These are phyloP conservation scores for Myriosclerotinia scirpicola DNA, from an alignment of 2,329 filamentous ascomycete species.

Conservation along the genomic window DNA sequence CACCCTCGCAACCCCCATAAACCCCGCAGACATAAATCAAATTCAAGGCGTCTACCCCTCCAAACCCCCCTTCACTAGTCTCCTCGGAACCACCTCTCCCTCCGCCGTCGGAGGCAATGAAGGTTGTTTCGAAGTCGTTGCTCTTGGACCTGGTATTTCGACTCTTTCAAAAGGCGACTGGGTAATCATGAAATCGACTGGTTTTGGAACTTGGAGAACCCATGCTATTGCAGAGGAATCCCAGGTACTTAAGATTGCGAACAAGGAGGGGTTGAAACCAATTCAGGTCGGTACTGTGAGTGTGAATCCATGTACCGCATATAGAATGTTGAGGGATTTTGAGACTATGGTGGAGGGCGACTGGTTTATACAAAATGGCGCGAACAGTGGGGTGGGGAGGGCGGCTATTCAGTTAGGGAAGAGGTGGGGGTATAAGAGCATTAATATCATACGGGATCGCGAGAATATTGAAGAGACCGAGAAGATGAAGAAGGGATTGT, in stretches of 20 bases:
- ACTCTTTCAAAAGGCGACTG: constrained; percentile 75
- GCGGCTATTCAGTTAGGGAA: constrained; percentile 85
- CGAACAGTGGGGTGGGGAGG: constrained; percentile 88
- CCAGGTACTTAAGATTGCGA: constrained; percentile 66
- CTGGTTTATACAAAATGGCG: constrained; percentile 97
- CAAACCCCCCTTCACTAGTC: constrained; percentile 73
- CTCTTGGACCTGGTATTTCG: constrained; percentile 55
- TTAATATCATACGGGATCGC: constrained; percentile 83
- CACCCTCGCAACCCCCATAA: constrained; percentile 87
- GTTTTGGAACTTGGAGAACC: constrained; percentile 93
- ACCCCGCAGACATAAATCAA: constrained; percentile 97
- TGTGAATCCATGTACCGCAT: constrained; percentile 93
- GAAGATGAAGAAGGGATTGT: constrained; percentile 59
- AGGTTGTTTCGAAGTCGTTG: constrained; percentile 86
- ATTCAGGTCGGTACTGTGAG: constrained; percentile 83
- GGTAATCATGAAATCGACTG: constrained; percentile 82
- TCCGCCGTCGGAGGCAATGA: constrained; percentile 86
- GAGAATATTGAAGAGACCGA: constrained; percentile 63
- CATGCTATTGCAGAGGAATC: constrained; percentile 69
- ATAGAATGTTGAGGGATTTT: constrained; percentile 87
- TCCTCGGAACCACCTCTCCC: constrained; percentile 74
- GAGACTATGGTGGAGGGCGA: constrained; percentile 66
- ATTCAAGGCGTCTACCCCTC: constrained; percentile 95
- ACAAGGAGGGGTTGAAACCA: constrained; percentile 68
- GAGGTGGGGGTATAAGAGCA: constrained; percentile 85